Evolutionary conservation across 192 early-diverging fungal genomes (phyloP), one percentile per base, ranked within the genome.

Genomic region (Fimicolochytrium jonesii): DNA sequence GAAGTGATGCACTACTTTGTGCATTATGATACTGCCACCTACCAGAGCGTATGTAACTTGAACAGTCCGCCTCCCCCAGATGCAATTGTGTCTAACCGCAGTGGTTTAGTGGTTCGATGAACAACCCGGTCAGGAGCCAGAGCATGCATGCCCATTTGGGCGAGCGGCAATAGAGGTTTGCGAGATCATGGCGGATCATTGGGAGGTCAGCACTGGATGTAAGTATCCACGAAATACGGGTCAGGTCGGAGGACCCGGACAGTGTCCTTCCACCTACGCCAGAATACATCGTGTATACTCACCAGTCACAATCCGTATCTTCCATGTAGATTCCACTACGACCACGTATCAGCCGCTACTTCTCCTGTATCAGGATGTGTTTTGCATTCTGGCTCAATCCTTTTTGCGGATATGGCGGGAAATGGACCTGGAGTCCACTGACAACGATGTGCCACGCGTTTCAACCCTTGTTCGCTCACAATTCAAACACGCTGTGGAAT

Each of bases 201-300:
- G 87, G 86, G 81, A 87, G 49, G 73, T 90, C 34, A 71, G 70
- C 34, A 73, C 86, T 18, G 85, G 81, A 45, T 87, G 87, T 86
- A 72, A 67, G 74, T 64, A 22, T 18, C 28, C 29, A 28, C 22
- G 13, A 23, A n/a, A 13, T 55, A n/a, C n/a, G n/a, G n/a, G n/a
- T n/a, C n/a, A n/a, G n/a, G n/a, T n/a, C n/a, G n/a, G n/a, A n/a
- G n/a, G n/a, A n/a, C n/a, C n/a, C n/a, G n/a, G n/a, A n/a, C n/a
- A n/a, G n/a, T n/a, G n/a, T n/a, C n/a, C n/a, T n/a, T n/a, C n/a
- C n/a, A n/a, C n/a, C n/a, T n/a, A n/a, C n/a, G n/a, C n/a, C n/a
- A n/a, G n/a, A n/a, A n/a, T n/a, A n/a, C n/a, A n/a, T n/a, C n/a
- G n/a, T n/a, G n/a, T n/a, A n/a, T n/a, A n/a, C n/a, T n/a, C n/a